These are phyloP conservation scores for Monotropa hypopitys DNA, from an alignment of 179 eudicot species.

Conservation along the genomic window DNA sequence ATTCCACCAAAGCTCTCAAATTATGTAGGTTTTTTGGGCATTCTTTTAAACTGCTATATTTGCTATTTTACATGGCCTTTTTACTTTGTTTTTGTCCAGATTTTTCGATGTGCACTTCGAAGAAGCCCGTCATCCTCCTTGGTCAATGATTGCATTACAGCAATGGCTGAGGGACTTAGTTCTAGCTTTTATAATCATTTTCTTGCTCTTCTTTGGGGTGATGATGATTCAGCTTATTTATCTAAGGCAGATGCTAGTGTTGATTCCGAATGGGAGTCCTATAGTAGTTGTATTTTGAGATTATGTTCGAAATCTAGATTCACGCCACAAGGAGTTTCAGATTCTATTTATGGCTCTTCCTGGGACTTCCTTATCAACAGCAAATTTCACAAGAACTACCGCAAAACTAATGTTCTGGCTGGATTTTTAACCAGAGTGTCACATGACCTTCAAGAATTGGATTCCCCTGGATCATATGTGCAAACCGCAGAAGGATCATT, in stretches of 20 bases:
- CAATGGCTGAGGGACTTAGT: slow-evolving; percentile 79
- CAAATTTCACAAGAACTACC: slow-evolving; percentile 54
- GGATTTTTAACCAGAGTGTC: slow-evolving; percentile 24
- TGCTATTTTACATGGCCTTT: not conserved
- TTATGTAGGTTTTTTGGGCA: not conserved
- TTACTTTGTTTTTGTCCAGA: slow-evolving; percentile 26
- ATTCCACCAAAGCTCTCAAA: not conserved
- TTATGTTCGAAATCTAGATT: slow-evolving; percentile 31
- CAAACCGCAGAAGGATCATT: slow-evolving; percentile 24
- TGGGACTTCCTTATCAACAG: slow-evolving; percentile 84
- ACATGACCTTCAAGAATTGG: slow-evolving; percentile 19
- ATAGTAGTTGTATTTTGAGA: slow-evolving; percentile 37
- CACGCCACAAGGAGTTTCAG: slow-evolving; percentile 15
- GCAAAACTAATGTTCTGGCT: slow-evolving; percentile 18
- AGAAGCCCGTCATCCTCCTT: slow-evolving; percentile 80
- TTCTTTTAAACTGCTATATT: not conserved
- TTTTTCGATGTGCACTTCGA: slow-evolving; percentile 67
- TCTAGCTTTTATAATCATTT: slow-evolving; percentile 49
- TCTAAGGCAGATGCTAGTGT: slow-evolving; percentile 32
- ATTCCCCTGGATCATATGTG: slow-evolving; percentile 17
- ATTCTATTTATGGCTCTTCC: slow-evolving; percentile 32
- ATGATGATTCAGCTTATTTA: slow-evolving; percentile 35
- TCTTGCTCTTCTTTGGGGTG: slow-evolving; percentile 69
- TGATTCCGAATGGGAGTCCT: slow-evolving; percentile 76
- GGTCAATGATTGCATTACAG: slow-evolving; percentile 69